phyloP scores from a whole-genome alignment of 2,329 filamentous ascomycete genomes.

The Ophiocordyceps polyrhachis-furcata region DNA sequence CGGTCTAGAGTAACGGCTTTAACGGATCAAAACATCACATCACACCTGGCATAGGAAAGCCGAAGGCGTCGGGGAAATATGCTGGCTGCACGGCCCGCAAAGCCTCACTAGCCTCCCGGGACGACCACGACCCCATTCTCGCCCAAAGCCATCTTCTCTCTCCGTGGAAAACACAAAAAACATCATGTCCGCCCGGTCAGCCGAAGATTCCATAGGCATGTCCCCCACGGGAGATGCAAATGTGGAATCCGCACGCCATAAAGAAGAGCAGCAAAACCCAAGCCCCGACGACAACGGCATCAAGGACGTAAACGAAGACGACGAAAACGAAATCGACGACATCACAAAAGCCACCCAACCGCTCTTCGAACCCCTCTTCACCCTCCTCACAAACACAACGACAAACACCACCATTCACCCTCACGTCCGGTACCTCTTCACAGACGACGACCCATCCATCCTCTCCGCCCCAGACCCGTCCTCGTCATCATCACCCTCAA shows the following conservation, averaged over 20 bases:
- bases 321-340: not conserved
- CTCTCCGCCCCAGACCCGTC: conserved; percentile 31
- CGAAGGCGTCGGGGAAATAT: not conserved
- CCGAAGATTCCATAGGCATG: not conserved
- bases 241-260: not conserved
- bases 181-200: not conserved
- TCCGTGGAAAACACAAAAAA: too few relatives aligned
- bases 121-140: too few relatives aligned
- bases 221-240: not conserved
- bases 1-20: too few relatives aligned
- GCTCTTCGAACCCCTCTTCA: conserved; percentile 65
- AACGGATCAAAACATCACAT: too few relatives aligned
- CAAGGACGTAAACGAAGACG: not conserved
- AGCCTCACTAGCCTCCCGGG: not conserved
- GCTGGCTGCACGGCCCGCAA: not conserved
- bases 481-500: conserved; percentile 21
- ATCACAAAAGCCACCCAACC: conserved; percentile 8
- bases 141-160: too few relatives aligned
- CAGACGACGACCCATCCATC: conserved; percentile 70
- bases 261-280: not conserved
- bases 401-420: conserved; percentile 65
- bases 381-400: conserved; percentile 60
- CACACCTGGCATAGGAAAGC: not conserved
- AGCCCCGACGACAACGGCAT: not conserved
- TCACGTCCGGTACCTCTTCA: conserved; percentile 79